A percentile compares a stretch with the other conserved stretches of the same genome.
Conservation (phyloP, 495 filamentous ascomycete species). For the Aspergillus ostianus region DNA sequence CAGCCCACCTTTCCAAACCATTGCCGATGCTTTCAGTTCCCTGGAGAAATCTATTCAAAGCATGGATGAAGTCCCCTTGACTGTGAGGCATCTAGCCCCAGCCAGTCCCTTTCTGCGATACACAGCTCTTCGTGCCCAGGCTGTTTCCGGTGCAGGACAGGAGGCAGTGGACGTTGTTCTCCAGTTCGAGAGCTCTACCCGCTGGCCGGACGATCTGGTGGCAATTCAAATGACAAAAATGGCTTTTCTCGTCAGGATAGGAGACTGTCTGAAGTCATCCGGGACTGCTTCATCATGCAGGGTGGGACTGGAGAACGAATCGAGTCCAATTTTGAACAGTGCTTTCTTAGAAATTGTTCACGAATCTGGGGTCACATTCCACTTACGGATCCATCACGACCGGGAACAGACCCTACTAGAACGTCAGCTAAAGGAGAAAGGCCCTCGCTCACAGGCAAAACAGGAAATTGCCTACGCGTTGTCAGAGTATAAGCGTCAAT, state of each 20-base stretch:
- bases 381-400: constrained; percentile 65
- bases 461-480: constrained; percentile 68
- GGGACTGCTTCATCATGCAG: constrained; percentile 52
- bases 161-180: constrained; percentile 66
- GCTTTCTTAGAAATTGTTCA: constrained; percentile 83
- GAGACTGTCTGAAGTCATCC: constrained; percentile 61
- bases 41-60: constrained; percentile 71
- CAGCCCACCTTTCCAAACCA: constrained; percentile 50
- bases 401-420: constrained; percentile 81
- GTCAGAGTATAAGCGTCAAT: constrained; percentile 66
- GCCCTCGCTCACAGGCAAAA: constrained; percentile 54
- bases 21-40: constrained; percentile 61
- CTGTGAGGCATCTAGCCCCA: constrained; percentile 72
- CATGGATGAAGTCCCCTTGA: constrained; percentile 77
- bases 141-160: constrained; percentile 30
- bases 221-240: constrained; percentile 93
- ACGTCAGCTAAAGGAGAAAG: constrained; percentile 70
- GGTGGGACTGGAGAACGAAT: constrained; percentile 77
- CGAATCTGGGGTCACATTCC: constrained; percentile 59
- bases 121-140: constrained; percentile 53
- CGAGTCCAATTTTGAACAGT: constrained; percentile 64
- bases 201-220: constrained; percentile 87
- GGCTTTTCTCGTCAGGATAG: constrained; percentile 84
- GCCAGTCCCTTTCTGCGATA: constrained; percentile 71
- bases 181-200: constrained; percentile 88